phyloP scores from a whole-genome alignment of 345 rosid genomes.

The Populus nigra region DNA sequence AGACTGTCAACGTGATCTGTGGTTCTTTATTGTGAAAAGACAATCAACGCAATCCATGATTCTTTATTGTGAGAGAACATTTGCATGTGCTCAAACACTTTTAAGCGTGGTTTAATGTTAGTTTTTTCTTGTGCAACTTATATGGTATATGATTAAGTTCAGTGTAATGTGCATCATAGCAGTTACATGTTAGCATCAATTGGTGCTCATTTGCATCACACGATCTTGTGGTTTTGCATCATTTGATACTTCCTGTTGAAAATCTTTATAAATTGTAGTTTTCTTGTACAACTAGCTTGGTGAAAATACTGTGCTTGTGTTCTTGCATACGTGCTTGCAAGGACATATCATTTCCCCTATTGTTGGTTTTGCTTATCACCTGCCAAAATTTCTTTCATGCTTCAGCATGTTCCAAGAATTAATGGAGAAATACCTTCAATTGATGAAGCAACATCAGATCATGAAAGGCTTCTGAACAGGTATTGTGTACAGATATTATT shows the following conservation, averaged over 20 bases:
- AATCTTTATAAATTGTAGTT: neutral
- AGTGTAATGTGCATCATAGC: neutral
- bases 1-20: neutral
- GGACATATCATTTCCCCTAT: neutral
- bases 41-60: neutral
- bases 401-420: slow-evolving; percentile 82
- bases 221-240: neutral
- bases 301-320: neutral
- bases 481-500: slow-evolving; percentile 16
- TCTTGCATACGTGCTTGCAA: neutral
- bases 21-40: neutral
- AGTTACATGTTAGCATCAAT: neutral
- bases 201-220: neutral
- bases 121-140: neutral
- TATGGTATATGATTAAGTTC: neutral
- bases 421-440: slow-evolving; percentile 93
- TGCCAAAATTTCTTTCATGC: slow-evolving; percentile 11
- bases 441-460: slow-evolving; percentile 93
- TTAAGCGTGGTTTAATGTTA: neutral
- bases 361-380: neutral
- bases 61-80: neutral
- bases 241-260: neutral
- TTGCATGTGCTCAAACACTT: neutral
- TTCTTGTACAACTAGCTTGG: neutral
- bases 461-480: slow-evolving; percentile 84